These are phyloP conservation scores for Pleurotus salmoneostramineus DNA, from an alignment of 768 basidiomycete genomes.

Conservation along the genomic window DNA sequence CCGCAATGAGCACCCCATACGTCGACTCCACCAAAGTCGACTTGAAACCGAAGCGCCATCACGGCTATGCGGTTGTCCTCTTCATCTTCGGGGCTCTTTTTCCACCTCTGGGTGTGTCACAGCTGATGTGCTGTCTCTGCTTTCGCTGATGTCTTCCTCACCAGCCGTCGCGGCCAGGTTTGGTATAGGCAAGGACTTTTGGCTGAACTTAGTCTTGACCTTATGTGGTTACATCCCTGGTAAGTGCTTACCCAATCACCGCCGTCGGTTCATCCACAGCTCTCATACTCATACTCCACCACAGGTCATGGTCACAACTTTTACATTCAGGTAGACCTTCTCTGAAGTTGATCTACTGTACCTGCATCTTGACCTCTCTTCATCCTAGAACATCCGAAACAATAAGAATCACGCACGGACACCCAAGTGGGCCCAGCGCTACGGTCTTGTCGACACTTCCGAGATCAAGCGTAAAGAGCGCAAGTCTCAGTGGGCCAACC, in stretches of 20 bases:
- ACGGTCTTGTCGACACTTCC: constrained; percentile 82
- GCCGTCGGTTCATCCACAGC: neutral
- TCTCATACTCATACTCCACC: neutral
- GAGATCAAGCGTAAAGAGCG: constrained; percentile 74
- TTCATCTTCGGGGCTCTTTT: constrained; percentile 89
- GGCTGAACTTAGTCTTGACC: constrained; percentile 84
- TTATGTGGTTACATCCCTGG: constrained; percentile 84
- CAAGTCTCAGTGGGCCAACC: constrained; percentile 83
- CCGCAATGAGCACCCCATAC: constrained; percentile 17
- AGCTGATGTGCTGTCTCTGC: constrained; percentile 3
- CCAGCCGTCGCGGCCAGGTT: constrained; percentile 91
- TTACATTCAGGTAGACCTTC: constrained; percentile 68
- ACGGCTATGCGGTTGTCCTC: constrained; percentile 77
- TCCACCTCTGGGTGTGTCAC: constrained; percentile 76
- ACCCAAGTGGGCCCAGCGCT: constrained; percentile 93
- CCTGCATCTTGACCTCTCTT: neutral
- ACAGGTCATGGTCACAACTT: constrained; percentile 90
- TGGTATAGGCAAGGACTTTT: constrained; percentile 89
- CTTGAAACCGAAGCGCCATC: constrained; percentile 66
- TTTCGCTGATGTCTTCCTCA: constrained; percentile 8
- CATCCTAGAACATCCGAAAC: constrained; percentile 81
- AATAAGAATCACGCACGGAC: constrained; percentile 91
- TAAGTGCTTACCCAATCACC: constrained; percentile 3
- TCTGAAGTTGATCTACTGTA: neutral
- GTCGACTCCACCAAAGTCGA: constrained; percentile 49